Evolutionary conservation across 73 alveolate genomes (phyloP).

Genomic region (Paramecium pentaurelia): DNA sequence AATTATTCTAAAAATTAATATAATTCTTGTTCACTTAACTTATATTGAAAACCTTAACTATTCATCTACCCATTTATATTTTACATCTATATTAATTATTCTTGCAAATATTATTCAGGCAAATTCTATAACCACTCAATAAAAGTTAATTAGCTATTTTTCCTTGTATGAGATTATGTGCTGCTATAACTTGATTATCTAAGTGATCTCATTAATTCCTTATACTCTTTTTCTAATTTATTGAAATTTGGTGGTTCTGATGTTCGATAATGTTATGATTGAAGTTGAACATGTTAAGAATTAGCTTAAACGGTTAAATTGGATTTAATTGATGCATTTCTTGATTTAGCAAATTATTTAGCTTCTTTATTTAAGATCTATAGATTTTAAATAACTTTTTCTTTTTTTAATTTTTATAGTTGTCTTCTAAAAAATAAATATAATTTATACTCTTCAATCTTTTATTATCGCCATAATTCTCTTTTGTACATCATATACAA

Average conservation of each 20-base stretch:
- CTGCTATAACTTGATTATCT: constrained; percentile 38
- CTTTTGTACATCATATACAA: constrained; percentile 24
- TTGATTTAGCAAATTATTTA: constrained; percentile 6
- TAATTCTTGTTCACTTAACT: neutral
- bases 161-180: constrained; percentile 6
- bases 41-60: neutral
- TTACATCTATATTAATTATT: neutral
- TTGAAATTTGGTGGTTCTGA: constrained; percentile 30
- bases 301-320: neutral
- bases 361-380: neutral
- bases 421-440: neutral
- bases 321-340: constrained; percentile 19
- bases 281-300: neutral
- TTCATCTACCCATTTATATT: neutral
- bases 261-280: neutral
- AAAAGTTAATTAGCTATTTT: neutral
- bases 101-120: constrained; percentile 1
- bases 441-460: neutral
- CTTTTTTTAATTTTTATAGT: neutral
- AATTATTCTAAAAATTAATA: constrained; percentile 27
- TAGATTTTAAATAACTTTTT: neutral
- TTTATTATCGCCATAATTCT: neutral
- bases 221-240: neutral
- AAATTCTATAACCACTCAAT: neutral
- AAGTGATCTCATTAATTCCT: constrained; percentile 25